Evolutionary conservation across 2,329 filamentous ascomycete genomes (phyloP), one percentile per base, ranked within the genome.

Genomic region (Penicillium sp.): DNA sequence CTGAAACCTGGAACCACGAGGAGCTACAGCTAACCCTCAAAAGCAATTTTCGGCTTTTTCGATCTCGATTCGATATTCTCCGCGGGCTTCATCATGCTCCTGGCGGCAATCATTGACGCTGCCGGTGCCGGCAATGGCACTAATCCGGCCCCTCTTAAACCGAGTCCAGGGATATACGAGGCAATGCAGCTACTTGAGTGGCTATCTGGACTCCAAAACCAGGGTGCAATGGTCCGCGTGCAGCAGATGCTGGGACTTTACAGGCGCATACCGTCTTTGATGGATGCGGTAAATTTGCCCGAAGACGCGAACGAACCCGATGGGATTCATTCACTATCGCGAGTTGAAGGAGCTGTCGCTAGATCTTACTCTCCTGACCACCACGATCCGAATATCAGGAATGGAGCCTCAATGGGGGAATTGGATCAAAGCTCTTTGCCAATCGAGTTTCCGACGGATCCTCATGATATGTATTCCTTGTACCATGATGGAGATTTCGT

Each of bases 41-140:
- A 27, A 52, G 50, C 50, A n/a, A 52, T 44, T 44, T 52, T 52
- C n/a, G 50, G 50, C 10, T 52, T 52, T 20, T 52, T 52, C 22
- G 50, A 52, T 24, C 40, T 52, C 13, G 50, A 52, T n/a, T 9
- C 50, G 6, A 52, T 36, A 5, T 52, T 52, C 16, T 52, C 50
- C 4, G 50, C 50, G 2, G 50, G 44, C 2, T 52, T 52, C 16
- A 52, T 52, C 31, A 48, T 52, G 44, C 16, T 52, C 1, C 44
- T 52, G 4, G 40, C 44, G 9, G 35, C 25, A n/a, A 51, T 51
- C 3, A 44, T 54, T 3, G 33, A 51, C 16, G 22, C 49, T 14
- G 33, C 49, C 13, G 43, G 30, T 13, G 36, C 16, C 44, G 24
- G 30, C 3, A 20, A 36, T 5, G 36, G 30, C 5, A 30, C 16